Conservation (phyloP, 495 filamentous ascomycete genomes). For the Cetradonia linearis region DNA sequence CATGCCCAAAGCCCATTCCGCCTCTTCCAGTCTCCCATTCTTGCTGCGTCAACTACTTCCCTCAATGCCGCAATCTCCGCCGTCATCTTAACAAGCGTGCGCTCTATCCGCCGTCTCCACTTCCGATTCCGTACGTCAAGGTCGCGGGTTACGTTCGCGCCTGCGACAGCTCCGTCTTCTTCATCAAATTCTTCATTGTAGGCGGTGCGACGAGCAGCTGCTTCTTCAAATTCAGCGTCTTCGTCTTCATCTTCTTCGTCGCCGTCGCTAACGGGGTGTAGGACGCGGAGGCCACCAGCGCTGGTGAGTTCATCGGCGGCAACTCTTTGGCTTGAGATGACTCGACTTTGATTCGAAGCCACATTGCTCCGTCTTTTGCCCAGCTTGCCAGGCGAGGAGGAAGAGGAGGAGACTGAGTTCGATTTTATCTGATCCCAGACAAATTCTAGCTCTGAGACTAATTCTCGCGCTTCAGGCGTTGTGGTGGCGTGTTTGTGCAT, state of each 20-base stretch:
- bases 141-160: conserved; percentile 11
- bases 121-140: conserved; percentile 33
- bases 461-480: conserved; percentile 72
- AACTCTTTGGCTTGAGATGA: conserved; percentile 27
- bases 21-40: conserved; percentile 39
- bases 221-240: conserved; percentile 36
- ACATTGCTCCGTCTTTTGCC: background rate
- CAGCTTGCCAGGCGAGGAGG: conserved; percentile 17
- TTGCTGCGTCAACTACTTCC: conserved; percentile 67
- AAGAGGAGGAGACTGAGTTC: conserved; percentile 48
- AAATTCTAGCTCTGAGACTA: conserved; percentile 92
- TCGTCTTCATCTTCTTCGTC: conserved; percentile 48
- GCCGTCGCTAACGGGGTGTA: conserved; percentile 72
- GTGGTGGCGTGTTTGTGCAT: conserved; percentile 88
- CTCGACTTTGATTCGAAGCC: conserved; percentile 28
- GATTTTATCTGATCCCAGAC: conserved; percentile 96
- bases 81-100: conserved; percentile 79
- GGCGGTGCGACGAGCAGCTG: conserved; percentile 21
- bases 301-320: conserved; percentile 27
- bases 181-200: conserved; percentile 20
- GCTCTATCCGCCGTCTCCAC: conserved; percentile 78
- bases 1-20: conserved; percentile 52
- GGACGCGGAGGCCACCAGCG: conserved; percentile 46
- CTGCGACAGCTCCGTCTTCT: conserved; percentile 12
- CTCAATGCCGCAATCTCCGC: conserved; percentile 88